Evolutionary conservation across 192 early-diverging fungal species (phyloP), one percentile per base, ranked within the genome.

Genomic region (Cetraspora pellucida): DNA sequence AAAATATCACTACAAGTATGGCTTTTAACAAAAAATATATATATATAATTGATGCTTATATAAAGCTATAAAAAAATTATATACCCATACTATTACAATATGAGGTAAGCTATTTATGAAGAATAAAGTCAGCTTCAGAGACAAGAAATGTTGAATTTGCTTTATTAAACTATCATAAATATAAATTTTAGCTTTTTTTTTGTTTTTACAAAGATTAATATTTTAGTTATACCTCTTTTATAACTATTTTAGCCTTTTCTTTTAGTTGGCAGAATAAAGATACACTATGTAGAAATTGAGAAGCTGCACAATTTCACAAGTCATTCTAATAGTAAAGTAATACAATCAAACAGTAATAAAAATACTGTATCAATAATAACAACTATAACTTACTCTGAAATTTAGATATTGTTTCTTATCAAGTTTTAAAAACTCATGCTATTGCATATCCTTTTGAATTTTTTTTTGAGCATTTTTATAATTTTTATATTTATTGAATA

Each of bases 71-170:
- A 25, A 59, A 59, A 21, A 59, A 59, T 25, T 10, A 21, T 3
- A 23, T 59, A 59, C 23, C 57, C 2, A 21, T 63, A 19, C 61
- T 43, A 17, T 30, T 63, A 31, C 31, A 63, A 30, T 63, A 63
- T 63, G 27, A 63, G 30, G 30, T 63, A 25, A 60, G 58, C 58
- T 2, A 60, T 7, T 60, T 11, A 27, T 60, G 25, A 60, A 60
- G 58, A 60, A 63, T 37, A 37, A 63, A 63, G 31, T 63, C 30
- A 63, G 61, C 14, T 19, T 63, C 28, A 31, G 61, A 63, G 27
- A 43, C 5, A 4, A 11, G 60, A 63, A 63, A 63, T 37, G 30
- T 63, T 63, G 30, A 13, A 63, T 63, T 63, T 7, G 30, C 60
- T 17, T 31, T 28, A 30, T 63, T 63, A 14, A 63, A 37, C 60